A percentile compares a stretch with the other conserved stretches of the same genome.
Conservation (phyloP, 1,284 basidiomycete species). For the Stygiomarasmius scandens region DNA sequence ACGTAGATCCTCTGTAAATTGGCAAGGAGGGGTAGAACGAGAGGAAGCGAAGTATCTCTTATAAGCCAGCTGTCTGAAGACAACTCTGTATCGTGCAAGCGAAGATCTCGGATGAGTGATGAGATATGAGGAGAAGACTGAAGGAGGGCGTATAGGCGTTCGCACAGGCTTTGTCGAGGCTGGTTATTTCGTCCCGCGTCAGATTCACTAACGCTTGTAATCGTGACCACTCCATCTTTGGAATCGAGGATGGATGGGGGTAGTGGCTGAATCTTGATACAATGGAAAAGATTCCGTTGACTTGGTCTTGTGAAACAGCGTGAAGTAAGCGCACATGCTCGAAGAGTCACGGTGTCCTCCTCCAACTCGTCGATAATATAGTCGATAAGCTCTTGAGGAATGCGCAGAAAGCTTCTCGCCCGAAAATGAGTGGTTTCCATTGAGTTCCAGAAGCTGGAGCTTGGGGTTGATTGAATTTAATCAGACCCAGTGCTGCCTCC, state of each 20-base stretch:
- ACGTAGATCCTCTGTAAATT: constrained; percentile 1
- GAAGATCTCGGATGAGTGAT: no score
- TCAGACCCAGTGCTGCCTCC: no score
- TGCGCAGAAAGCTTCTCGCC: background rate
- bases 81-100: no score
- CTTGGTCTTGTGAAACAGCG: background rate
- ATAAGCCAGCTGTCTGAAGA: background rate
- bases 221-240: no score
- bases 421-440: no score
- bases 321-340: background rate
- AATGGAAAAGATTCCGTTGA: background rate
- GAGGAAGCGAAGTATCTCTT: constrained; percentile 5
- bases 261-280: background rate
- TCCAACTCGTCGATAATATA: background rate
- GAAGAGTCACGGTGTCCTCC: background rate
- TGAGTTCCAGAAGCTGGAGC: no score
- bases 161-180: no score
- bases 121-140: no score
- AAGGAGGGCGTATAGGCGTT: no score
- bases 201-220: no score
- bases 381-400: constrained; percentile 6
- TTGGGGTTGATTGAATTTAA: no score
- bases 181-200: no score
- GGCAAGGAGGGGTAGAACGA: constrained; percentile 5
- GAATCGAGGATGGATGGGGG: background rate